Percentiles rank a stretch among this genome's conserved stretches.
Evolutionary conservation across 179 eudicot genomes (phyloP).

Genomic region (Beta macrorhiza): DNA sequence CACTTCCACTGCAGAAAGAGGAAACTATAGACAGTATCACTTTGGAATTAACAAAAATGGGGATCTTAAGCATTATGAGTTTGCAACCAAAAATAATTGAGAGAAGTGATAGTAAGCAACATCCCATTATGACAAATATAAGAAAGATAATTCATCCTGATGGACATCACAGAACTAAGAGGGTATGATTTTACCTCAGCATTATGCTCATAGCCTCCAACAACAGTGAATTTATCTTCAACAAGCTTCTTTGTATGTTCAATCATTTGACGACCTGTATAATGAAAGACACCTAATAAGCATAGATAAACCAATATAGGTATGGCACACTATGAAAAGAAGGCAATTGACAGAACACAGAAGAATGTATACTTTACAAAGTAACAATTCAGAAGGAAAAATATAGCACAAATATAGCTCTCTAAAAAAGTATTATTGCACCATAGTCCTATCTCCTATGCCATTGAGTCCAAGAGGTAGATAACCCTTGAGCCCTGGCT

Average conservation of each 20-base stretch:
- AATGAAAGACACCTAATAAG: slow-evolving; percentile 25
- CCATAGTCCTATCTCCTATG: not conserved
- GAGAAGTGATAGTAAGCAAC: not conserved
- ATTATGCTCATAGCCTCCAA: slow-evolving; percentile 80
- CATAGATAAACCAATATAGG: not conserved
- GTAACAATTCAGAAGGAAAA: not conserved
- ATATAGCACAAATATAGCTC: not conserved
- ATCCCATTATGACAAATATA: not conserved
- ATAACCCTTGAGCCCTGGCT: not conserved
- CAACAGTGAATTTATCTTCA: slow-evolving; percentile 78
- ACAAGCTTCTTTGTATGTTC: slow-evolving; percentile 95
- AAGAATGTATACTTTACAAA: slow-evolving; percentile 1
- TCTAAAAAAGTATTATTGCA: not conserved
- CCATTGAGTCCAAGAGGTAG: not conserved
- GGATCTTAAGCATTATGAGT: not conserved
- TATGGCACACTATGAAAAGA: slow-evolving; percentile 3
- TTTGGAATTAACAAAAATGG: too few species aligned
- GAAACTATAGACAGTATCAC: not conserved
- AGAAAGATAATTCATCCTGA: not conserved
- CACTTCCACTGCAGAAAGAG: not conserved
- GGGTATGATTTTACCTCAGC: slow-evolving; percentile 65
- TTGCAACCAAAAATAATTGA: not conserved
- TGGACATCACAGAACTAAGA: slow-evolving; percentile 4
- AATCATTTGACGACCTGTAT: slow-evolving; percentile 95
- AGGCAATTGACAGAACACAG: slow-evolving; percentile 9